Evolutionary conservation across 1,139 yeast species (phyloP).

Genomic region (Yamadazyma dushanensis): DNA sequence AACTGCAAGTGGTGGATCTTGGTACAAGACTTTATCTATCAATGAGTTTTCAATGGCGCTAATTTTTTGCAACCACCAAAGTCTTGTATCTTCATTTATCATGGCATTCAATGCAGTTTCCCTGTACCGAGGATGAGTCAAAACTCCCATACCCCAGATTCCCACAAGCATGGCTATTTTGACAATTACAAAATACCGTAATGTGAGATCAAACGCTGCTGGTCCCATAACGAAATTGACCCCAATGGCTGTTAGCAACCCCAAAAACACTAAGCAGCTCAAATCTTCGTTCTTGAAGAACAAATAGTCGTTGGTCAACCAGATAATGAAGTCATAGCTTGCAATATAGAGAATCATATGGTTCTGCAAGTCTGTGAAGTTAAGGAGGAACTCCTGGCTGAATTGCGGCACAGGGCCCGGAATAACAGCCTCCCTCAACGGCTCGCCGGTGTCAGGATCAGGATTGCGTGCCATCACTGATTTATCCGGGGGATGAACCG

Average conservation of each 20-base stretch:
- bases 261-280: conserved; percentile 54
- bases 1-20: conserved; percentile 3
- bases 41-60: conserved; percentile 41
- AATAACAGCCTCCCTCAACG: conserved; percentile 43
- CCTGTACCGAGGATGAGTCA: conserved; percentile 57
- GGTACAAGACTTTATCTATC: conserved; percentile 11
- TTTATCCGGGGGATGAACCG: conserved; percentile 39
- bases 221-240: conserved; percentile 35
- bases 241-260: conserved; percentile 24
- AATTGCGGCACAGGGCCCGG: conserved; percentile 82
- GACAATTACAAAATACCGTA: conserved; percentile 23
- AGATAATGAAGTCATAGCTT: conserved; percentile 58
- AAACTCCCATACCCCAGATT: conserved; percentile 53
- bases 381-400: conserved; percentile 74
- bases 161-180: conserved; percentile 35
- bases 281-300: conserved; percentile 66
- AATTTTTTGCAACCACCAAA: conserved; percentile 45
- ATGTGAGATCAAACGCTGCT: conserved; percentile 28
- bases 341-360: conserved; percentile 69
- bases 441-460: conserved; percentile 55
- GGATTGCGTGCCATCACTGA: conserved; percentile 40
- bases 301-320: conserved; percentile 56
- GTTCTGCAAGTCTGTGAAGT: conserved; percentile 83
- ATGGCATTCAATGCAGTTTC: conserved; percentile 44
- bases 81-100: conserved; percentile 62